Evolutionary conservation across 2,329 filamentous ascomycete species (phyloP).

Genomic region (Ilyonectria sp.): DNA sequence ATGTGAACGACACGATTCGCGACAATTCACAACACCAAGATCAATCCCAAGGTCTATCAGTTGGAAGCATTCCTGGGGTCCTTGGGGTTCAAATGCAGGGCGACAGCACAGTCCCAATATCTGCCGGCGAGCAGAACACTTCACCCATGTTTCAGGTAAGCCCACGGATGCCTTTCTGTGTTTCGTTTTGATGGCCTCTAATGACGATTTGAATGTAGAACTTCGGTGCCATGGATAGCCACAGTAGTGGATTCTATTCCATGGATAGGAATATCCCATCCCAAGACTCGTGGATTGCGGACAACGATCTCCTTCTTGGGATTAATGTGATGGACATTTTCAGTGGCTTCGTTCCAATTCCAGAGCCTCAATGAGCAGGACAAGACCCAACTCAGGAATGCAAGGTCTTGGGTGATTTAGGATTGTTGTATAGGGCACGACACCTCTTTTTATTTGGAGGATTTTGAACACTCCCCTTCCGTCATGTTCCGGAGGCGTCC

Average conservation of each 20-base stretch:
- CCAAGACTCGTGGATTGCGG: slow-evolving; percentile 36
- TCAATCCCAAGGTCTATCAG: neutral
- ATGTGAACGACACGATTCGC: slow-evolving; percentile 34
- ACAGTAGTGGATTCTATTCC: slow-evolving; percentile 1
- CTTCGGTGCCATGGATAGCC: neutral
- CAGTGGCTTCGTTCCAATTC: slow-evolving; percentile 25
- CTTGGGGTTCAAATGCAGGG: neutral
- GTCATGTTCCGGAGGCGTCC: no score
- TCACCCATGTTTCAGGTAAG: slow-evolving; percentile 18
- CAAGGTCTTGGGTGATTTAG: no score
- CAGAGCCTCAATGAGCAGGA: slow-evolving; percentile 14
- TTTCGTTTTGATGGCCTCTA: neutral
- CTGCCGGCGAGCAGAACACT: neutral
- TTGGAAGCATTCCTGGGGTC: neutral
- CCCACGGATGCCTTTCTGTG: neutral
- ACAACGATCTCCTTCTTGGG: slow-evolving; percentile 36
- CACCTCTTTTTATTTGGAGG: no score
- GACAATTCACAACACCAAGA: neutral
- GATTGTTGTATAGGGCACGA: no score
- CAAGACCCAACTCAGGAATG: neutral
- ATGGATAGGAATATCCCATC: slow-evolving; percentile 25
- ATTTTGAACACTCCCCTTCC: no score
- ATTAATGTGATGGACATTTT: slow-evolving; percentile 46
- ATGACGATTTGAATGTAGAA: neutral
- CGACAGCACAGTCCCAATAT: neutral